Evolutionary conservation across 257 asterid genomes (phyloP).

Genomic region (Cynanchum wilfordii): DNA sequence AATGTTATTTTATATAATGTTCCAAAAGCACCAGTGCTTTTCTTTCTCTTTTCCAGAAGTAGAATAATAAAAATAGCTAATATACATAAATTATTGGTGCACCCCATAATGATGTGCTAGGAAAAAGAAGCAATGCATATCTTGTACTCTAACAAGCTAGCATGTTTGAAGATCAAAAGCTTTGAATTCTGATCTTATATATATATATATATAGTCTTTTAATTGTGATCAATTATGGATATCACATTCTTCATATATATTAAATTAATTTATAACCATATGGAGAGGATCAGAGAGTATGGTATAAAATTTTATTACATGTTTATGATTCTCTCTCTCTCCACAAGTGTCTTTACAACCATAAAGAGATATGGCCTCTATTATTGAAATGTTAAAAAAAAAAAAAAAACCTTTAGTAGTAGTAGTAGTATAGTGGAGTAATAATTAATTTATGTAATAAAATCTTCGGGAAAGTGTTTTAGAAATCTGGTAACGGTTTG

Average conservation of each 20-base stretch:
- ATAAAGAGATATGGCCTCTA: conserved; percentile 21
- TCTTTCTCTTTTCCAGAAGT: conserved; percentile 12
- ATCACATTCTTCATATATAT: not conserved
- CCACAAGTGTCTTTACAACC: conserved; percentile 21
- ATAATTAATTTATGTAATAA: conserved; percentile 5
- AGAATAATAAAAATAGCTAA: not conserved
- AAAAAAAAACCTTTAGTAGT: too few relatives aligned
- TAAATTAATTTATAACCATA: not conserved
- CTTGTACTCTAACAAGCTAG: conserved; percentile 7
- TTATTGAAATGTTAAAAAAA: conserved; percentile 19
- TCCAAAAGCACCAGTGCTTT: conserved; percentile 20
- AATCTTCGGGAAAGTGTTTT: conserved; percentile 20
- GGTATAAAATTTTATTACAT: not conserved
- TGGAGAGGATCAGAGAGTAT: not conserved
- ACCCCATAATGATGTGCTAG: conserved; percentile 7
- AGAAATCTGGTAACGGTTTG: conserved; percentile 26
- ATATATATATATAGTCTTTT: not conserved
- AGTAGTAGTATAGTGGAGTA: conserved; percentile 16
- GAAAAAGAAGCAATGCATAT: conserved; percentile 6
- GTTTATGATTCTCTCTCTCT: conserved; percentile 7
- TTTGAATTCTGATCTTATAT: not conserved
- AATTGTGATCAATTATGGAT: conserved; percentile 16
- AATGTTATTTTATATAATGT: not conserved
- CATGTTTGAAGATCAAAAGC: conserved; percentile 2
- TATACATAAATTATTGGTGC: not conserved